Evolutionary conservation across 2,329 filamentous ascomycete species (phyloP).

Genomic region (Fusarium lyarnte): DNA sequence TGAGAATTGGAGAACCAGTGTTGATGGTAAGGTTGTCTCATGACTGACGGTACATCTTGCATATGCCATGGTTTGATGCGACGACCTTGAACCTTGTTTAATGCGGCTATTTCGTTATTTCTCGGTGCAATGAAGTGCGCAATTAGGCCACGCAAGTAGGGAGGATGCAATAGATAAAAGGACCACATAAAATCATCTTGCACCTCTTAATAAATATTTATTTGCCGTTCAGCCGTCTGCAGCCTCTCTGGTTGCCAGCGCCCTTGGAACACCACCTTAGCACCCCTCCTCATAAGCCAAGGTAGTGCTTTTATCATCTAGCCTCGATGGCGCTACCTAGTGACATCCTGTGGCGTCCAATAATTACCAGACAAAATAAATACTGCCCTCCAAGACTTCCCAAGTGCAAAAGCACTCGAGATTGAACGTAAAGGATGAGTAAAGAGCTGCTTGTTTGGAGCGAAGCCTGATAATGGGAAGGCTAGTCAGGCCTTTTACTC

Average conservation of each 20-base stretch:
- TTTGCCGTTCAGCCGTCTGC: not conserved
- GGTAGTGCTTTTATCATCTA: not conserved
- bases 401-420: not conserved
- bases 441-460: not conserved
- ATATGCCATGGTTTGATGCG: not conserved
- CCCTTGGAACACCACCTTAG: not conserved
- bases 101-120: rapidly evolving
- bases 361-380: not conserved
- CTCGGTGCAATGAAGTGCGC: too few relatives aligned
- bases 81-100: not conserved
- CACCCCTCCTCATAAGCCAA: not conserved
- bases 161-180: rapidly evolving
- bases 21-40: not conserved
- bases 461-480: rapidly evolving
- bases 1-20: not conserved
- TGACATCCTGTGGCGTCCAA: not conserved
- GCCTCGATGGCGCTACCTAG: not conserved
- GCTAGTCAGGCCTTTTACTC: rapidly evolving
- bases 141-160: too few relatives aligned
- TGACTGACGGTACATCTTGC: not conserved
- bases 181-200: not conserved
- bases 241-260: not conserved
- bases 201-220: not conserved
- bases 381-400: not conserved
- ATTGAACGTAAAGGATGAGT: not conserved